A percentile compares a stretch with the other conserved stretches of the same genome.
Conservation (phyloP, 2,329 filamentous ascomycete species). For the Aspergillus sp. region DNA sequence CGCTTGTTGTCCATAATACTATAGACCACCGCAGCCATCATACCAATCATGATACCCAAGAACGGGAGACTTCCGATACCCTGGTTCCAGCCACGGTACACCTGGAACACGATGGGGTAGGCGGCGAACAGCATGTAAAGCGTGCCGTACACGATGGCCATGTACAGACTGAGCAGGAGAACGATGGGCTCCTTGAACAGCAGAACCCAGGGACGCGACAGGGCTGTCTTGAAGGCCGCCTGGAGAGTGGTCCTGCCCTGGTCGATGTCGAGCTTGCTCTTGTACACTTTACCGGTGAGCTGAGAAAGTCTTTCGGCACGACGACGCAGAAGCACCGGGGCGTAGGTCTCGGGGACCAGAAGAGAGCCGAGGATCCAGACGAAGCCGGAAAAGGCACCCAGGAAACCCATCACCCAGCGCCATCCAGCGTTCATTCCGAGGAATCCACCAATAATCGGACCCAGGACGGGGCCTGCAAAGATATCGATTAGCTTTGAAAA, state of each 20-base stretch:
- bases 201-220: slow-evolving; percentile 50
- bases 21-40: slow-evolving; percentile 40
- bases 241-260: slow-evolving; percentile 43
- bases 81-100: slow-evolving; percentile 47
- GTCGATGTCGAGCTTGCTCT: slow-evolving; percentile 39
- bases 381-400: slow-evolving; percentile 62
- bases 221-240: slow-evolving; percentile 47
- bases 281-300: slow-evolving; percentile 51
- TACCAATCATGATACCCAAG: slow-evolving; percentile 48
- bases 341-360: slow-evolving; percentile 43
- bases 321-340: slow-evolving; percentile 52
- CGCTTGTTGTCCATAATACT: slow-evolving; percentile 44
- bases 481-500: background rate
- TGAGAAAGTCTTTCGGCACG: slow-evolving; percentile 51
- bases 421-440: slow-evolving; percentile 63
- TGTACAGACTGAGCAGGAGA: slow-evolving; percentile 49
- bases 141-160: slow-evolving; percentile 53
- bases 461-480: slow-evolving; percentile 52
- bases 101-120: slow-evolving; percentile 52
- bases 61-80: slow-evolving; percentile 51
- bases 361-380: slow-evolving; percentile 48
- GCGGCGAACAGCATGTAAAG: slow-evolving; percentile 56
- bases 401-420: slow-evolving; percentile 67
- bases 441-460: slow-evolving; percentile 68
- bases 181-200: slow-evolving; percentile 54